Evolutionary conservation across 2,329 filamentous ascomycete species (phyloP).

Genomic region (Cryoendolithus antarcticus): DNA sequence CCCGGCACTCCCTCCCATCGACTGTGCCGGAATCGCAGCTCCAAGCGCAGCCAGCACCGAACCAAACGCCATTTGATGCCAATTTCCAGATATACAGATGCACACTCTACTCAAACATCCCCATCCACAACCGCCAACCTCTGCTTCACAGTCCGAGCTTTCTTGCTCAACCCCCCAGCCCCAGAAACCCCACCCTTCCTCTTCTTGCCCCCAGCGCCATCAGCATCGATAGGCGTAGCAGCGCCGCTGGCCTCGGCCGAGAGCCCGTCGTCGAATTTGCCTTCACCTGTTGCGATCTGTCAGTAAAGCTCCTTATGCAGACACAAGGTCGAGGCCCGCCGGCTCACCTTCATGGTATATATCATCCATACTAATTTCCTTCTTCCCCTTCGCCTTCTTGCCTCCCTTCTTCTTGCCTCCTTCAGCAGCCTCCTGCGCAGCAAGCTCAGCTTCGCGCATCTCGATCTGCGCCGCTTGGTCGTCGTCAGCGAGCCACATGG

Average conservation of each 20-base stretch:
- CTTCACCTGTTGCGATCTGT: slow-evolving; percentile 57
- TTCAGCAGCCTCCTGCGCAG: slow-evolving; percentile 47
- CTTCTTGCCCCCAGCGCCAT: slow-evolving; percentile 36
- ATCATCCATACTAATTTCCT: slow-evolving; percentile 66
- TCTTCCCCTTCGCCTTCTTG: slow-evolving; percentile 42
- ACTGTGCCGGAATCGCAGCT: no score
- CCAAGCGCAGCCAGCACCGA: no score
- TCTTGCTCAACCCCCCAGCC: slow-evolving; percentile 31
- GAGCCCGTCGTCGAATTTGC: slow-evolving; percentile 85
- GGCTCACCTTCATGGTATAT: slow-evolving; percentile 97
- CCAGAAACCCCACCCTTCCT: slow-evolving; percentile 26
- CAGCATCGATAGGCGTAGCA: slow-evolving; percentile 57
- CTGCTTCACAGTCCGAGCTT: slow-evolving; percentile 40
- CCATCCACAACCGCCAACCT: slow-evolving; percentile 38
- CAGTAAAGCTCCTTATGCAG: slow-evolving; percentile 15
- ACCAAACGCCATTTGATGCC: no score
- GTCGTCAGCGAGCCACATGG: slow-evolving; percentile 96
- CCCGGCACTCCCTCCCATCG: no score
- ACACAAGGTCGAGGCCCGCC: slow-evolving; percentile 2
- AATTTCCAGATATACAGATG: no score
- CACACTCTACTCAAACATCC: slow-evolving; percentile 12
- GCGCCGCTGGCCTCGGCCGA: slow-evolving; percentile 73
- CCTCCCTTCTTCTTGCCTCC: slow-evolving; percentile 36
- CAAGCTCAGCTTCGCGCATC: slow-evolving; percentile 75
- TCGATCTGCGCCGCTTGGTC: slow-evolving; percentile 92